Evolutionary conservation across 805 yeast genomes (phyloP), one percentile per base, ranked within the genome.

Genomic region (Hanseniaspora hatyaiensis): DNA sequence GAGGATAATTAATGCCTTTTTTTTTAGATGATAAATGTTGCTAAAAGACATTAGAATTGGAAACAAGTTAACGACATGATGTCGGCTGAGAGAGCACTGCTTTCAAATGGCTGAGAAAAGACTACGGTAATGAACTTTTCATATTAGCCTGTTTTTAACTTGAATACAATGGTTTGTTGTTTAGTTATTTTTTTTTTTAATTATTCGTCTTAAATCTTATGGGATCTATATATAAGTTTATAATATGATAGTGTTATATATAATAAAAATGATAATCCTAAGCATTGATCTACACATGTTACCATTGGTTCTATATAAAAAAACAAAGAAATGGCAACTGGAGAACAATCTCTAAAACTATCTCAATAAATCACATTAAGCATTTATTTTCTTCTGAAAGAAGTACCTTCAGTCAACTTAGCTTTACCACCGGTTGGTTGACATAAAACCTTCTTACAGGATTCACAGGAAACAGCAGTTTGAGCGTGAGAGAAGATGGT

Each of bases 341-440:
- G 12, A n/a, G n/a, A n/a, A n/a, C n/a, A n/a, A n/a, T n/a, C n/a
- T 16, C 12, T 12, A 19, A 22, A 23, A 9, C 16, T 15, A 26
- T 16, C 32, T 38, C 31, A 38, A 38, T 39, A 26, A 30, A 19
- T 29, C 26, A 29, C 34, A 29, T 29, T 29, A 39, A 19, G 22
- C 37, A 54, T 59, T 82, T 85, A 89, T 86, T 89, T 92, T 76
- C 86, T 85, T 82, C 97, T 87, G 92, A 87, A 92, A 65, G 98
- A 92, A 69, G 94, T 84, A 73, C 99, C 99, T 77, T 94, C 98
- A 63, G 97, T 87, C 71, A 92, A 80, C 75, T 82, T 87, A 68
- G 97, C 96, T 80, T 92, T 92, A 78, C 99, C 99, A 79, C 99
- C 99, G 60, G 96, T 83, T 70, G 99, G 99, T 67, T 92, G 82